Evolutionary conservation across 192 early-diverging fungal genomes (phyloP), one percentile per base, ranked within the genome.

Genomic region (Bifiguratus adelaidae): DNA sequence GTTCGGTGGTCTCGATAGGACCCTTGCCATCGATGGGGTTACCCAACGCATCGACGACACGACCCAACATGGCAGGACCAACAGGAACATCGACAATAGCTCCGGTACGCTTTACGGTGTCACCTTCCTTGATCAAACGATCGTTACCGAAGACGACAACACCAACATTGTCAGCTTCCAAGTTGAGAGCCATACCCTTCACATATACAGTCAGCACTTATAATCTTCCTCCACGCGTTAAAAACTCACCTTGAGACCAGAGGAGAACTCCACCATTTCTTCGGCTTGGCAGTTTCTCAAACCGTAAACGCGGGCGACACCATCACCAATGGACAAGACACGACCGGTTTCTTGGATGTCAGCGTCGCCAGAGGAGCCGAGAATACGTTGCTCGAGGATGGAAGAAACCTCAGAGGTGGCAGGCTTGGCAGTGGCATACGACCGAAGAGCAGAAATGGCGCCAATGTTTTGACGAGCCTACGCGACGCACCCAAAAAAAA

Each of bases 141-240:
- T 99, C 95, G 84, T 96, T 99, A 85, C 94, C 94, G 67, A 99
- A 95, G 26, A 99, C 91, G 76, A 99, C 95, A 77, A 99, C 88
- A 97, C 95, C 95, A 71, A 99, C 95, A 72, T 99, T 97, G 77
- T 99, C 95, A 29, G 93, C 77, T 71, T 99, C 95, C 80, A 99
- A 86, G 81, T 99, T 99, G 55, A 99, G 85, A 43, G 95, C 92
- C 91, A 95, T 94, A 65, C 95, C 95, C 92, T 96, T 55, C 9
- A 28, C 25, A 30, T n/a, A 33, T 3, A 2, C 20, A 18, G 47
- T 48, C 24, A 23, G 30, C 33, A 33, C 8, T 9, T 33, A 33
- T 33, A 33, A 33, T 33, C n/a, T 9, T 33, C 32, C n/a, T 8
- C n/a, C n/a, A 33, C 32, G n/a, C n/a, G n/a, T 9, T 8, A 9